A percentile compares a stretch with the other conserved stretches of the same genome.
Conservation (phyloP, 2,329 filamentous ascomycete genomes). For the Calcarisporium arbuscula region DNA sequence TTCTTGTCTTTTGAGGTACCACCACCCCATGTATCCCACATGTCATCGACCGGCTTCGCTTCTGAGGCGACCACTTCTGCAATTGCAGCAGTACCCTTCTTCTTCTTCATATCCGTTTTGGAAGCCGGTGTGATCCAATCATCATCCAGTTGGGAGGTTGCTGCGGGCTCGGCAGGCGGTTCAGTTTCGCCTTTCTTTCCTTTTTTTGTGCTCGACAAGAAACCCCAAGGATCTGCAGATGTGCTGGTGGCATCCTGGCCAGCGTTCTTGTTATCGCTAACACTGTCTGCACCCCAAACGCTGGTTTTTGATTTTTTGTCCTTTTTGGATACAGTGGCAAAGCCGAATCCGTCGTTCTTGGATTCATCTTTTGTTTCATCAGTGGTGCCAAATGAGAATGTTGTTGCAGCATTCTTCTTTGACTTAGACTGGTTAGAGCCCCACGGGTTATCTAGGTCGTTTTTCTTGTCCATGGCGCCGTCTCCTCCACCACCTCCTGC, state of each 20-base stretch:
- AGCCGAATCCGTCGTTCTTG: conserved; percentile 24
- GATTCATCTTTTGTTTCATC: conserved; percentile 34
- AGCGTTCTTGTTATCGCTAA: conserved; percentile 26
- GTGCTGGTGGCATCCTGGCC: conserved; percentile 18
- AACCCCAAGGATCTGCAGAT: conserved; percentile 27
- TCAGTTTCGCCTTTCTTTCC: conserved; percentile 25
- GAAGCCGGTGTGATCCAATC: conserved; percentile 14
- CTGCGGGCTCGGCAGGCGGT: conserved; percentile 16
- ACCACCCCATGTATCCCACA: conserved; percentile 24
- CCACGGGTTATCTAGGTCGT: conserved; percentile 45
- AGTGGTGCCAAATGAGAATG: conserved; percentile 42
- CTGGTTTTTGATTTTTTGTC: conserved; percentile 34
- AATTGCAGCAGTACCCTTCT: conserved; percentile 17
- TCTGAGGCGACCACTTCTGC: conserved; percentile 20
- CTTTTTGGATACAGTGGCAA: conserved; percentile 30
- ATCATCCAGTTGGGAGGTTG: conserved; percentile 13
- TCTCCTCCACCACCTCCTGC: conserved; percentile 16
- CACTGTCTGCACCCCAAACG: conserved; percentile 28
- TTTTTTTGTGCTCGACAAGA: conserved; percentile 32
- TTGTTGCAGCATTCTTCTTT: conserved; percentile 44
- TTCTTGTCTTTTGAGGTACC: conserved; percentile 28
- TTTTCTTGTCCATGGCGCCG: conserved; percentile 32
- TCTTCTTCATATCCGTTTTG: conserved; percentile 35
- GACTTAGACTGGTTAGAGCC: conserved; percentile 37
- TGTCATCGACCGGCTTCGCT: conserved; percentile 20